These are phyloP conservation scores for Nymphaea colorata DNA, from an alignment of 164 flowering plant species.

Conservation along the genomic window DNA sequence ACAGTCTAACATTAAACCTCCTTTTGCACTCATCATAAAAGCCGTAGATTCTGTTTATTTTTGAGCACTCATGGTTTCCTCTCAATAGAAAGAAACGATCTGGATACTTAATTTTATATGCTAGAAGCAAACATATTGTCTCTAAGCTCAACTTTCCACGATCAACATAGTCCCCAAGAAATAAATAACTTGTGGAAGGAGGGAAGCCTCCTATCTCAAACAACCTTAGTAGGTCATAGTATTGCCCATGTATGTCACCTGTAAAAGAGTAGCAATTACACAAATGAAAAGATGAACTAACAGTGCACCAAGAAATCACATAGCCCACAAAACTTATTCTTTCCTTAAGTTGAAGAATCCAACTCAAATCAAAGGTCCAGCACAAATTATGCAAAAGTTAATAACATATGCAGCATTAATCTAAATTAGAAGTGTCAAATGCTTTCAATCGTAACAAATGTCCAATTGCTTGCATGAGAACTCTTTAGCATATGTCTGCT, in stretches of 20 bases:
- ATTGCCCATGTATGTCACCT: conserved; percentile 57
- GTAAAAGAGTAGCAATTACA: conserved; percentile 5
- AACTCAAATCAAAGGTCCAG: neutral
- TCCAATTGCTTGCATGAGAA: too few relatives aligned
- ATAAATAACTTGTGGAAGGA: conserved; percentile 35
- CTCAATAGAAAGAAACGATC: conserved; percentile 27
- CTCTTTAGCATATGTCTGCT: too few relatives aligned
- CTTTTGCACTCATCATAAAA: conserved; percentile 53
- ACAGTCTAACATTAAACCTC: conserved; percentile 42
- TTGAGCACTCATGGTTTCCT: conserved; percentile 45
- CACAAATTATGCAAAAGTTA: too few relatives aligned
- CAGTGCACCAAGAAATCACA: neutral
- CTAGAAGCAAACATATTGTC: conserved; percentile 40
- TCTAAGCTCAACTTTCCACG: conserved; percentile 46
- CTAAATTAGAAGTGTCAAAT: neutral
- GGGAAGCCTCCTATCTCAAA: conserved; percentile 46
- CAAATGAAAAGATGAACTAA: neutral
- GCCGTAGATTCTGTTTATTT: conserved; percentile 46
- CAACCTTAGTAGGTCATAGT: conserved; percentile 35
- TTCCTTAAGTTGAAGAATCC: neutral
- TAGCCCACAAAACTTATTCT: neutral
- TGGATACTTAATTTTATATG: conserved; percentile 43
- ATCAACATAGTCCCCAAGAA: conserved; percentile 52
- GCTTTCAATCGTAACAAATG: too few relatives aligned
- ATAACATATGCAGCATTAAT: neutral